A percentile compares a stretch with the other conserved stretches of the same genome.
These are phyloP conservation scores for Plectosphaerella cucumerina DNA, from an alignment of 2,329 filamentous ascomycete genomes.

Conservation along the genomic window DNA sequence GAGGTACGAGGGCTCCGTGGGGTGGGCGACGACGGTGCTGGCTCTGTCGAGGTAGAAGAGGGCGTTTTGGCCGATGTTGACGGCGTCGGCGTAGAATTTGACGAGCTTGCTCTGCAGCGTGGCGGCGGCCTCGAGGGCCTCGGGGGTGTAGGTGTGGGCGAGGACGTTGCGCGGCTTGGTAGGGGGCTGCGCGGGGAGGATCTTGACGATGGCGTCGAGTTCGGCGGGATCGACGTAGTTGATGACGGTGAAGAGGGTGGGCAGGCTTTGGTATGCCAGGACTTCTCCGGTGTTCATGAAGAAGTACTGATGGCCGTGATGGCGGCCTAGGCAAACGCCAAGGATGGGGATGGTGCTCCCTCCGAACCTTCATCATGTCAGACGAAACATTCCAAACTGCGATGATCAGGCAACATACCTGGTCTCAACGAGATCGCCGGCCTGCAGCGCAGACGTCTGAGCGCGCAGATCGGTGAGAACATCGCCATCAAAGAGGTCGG, in stretches of 20 bases:
- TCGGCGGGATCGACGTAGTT: conserved; percentile 38
- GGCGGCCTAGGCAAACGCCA: conserved; percentile 48
- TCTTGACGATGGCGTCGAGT: conserved; percentile 26
- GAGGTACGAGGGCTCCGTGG: conserved; percentile 35
- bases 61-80: conserved; percentile 42
- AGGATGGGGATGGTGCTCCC: conserved; percentile 42
- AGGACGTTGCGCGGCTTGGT: conserved; percentile 10
- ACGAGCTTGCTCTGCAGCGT: conserved; percentile 43
- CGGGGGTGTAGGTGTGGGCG: conserved; percentile 4
- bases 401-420: conserved; percentile 20
- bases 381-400: not conserved
- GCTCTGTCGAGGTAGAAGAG: conserved; percentile 44
- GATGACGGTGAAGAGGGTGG: conserved; percentile 45
- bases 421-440: conserved; percentile 50
- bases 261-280: conserved; percentile 34
- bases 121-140: conserved; percentile 13
- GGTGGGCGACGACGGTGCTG: conserved; percentile 32
- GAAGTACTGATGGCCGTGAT: conserved; percentile 48
- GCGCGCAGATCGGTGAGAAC: conserved; percentile 30
- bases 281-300: conserved; percentile 50
- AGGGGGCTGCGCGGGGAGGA: conserved; percentile 11
- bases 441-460: conserved; percentile 21
- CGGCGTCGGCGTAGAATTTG: conserved; percentile 36
- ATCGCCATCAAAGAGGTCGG: conserved; percentile 26
- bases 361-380: conserved; percentile 19